phyloP scores from a whole-genome alignment of 441 rosid species.

The Pelargonium myrrhifolium region DNA sequence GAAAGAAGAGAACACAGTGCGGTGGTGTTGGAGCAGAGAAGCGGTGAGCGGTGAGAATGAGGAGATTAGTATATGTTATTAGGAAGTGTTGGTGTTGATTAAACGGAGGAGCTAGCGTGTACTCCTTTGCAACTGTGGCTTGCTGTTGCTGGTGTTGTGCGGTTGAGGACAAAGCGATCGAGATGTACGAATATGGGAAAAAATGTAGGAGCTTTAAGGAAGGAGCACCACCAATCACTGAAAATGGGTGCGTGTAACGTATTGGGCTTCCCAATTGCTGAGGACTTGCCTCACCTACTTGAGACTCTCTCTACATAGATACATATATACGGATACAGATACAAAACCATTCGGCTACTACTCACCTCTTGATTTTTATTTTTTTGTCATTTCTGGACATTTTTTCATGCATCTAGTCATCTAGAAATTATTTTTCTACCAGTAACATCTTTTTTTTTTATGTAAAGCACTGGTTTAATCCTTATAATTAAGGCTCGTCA shows the following conservation, averaged over 20 bases:
- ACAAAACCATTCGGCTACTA: no score
- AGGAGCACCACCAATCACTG: not conserved
- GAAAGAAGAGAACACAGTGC: not conserved
- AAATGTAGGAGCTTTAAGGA: not conserved
- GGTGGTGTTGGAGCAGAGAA: not conserved
- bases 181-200: not conserved
- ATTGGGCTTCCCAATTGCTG: not conserved
- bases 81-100: not conserved
- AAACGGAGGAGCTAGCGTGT: not conserved
- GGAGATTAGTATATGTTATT: not conserved
- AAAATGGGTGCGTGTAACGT: not conserved
- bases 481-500: no score
- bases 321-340: no score
- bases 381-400: no score
- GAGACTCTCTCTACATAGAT: no score
- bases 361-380: no score
- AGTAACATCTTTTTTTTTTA: no score
- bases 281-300: not conserved
- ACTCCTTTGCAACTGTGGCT: constrained; percentile 1
- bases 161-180: not conserved
- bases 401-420: no score
- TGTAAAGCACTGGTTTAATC: no score
- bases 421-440: no score
- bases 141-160: not conserved
- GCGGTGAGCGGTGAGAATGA: not conserved